phyloP scores from a whole-genome alignment of 1,284 basidiomycete genomes.

The Somion occarium region DNA sequence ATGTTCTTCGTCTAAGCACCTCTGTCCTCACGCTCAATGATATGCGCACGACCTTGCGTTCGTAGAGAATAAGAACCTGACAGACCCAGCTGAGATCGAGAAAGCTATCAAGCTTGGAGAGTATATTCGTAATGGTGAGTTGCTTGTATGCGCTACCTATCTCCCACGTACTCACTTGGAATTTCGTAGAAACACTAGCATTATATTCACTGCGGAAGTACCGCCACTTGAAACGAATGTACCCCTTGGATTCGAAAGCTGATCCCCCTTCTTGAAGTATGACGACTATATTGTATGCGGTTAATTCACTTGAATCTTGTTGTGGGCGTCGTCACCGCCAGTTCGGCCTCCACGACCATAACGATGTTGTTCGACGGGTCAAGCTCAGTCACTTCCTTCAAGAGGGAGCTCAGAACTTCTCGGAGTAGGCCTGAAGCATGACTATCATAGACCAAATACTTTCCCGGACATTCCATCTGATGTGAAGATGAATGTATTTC shows the following conservation, averaged over 20 bases:
- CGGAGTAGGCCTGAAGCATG: no score
- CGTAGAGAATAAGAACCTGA: slow-evolving; percentile 69
- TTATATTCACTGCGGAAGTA: slow-evolving; percentile 86
- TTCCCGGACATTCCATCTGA: no score
- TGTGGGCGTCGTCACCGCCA: no score
- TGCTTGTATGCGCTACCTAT: not conserved
- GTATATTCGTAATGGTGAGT: slow-evolving; percentile 84
- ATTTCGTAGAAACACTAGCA: slow-evolving; percentile 71
- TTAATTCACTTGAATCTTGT: not conserved
- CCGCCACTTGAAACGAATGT: slow-evolving; percentile 74
- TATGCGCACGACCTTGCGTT: not conserved
- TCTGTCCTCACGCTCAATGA: no score
- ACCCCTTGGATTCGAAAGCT: slow-evolving; percentile 35
- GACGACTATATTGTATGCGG: no score
- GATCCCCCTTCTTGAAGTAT: not conserved
- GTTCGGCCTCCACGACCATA: no score
- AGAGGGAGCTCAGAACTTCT: no score
- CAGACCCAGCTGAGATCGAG: slow-evolving; percentile 71
- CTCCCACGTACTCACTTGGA: slow-evolving; percentile 1
- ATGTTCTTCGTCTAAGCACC: no score
- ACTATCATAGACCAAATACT: no score
- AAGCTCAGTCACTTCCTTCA: no score
- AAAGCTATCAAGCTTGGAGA: slow-evolving; percentile 76
- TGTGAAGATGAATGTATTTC: no score
- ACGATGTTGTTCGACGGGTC: no score